Evolutionary conservation across 768 basidiomycete genomes (phyloP), one percentile per base, ranked within the genome.

Genomic region (Hortiboletus flavorubellus): DNA sequence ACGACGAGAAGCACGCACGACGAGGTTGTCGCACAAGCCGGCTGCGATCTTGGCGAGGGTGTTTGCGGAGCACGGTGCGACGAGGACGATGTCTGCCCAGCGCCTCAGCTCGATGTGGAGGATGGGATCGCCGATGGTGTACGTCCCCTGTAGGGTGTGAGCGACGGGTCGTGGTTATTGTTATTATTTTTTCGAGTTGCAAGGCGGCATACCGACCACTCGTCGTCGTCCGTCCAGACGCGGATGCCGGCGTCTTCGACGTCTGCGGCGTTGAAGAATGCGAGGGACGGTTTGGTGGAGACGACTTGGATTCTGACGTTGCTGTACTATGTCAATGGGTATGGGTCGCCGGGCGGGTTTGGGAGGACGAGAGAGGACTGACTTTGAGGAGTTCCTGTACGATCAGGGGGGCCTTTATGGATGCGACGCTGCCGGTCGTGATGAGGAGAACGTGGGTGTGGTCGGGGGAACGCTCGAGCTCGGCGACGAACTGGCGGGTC

Each of bases 21-120:
- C 86, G 43, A 97, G 83, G 66, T 98, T 96, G 66, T 98, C 96
- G 65, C 93, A 97, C 1, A 85, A 62, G 0, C 97, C 95, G 41
- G 84, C 79, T 0, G 93, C 89, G 50, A 99, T 88, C 73, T 98
- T 98, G 9, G 93, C 84, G 18, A 99, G 81, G 2, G 93, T 95
- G 70, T 97, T 98, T n/a, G 96, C 95, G 1, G 93, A 94, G 66
- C 94, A 98, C 0, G 97, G 97, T 0, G 93, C 93, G 46, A 99
- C 81, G 46, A 99, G 85, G 48, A 98, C 94, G 48, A 98, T 73
- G 65, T 99, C 94, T 43, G 96, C 94, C 97, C 97, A 98, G 52
- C 86, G 76, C 34, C 93, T 75, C 3, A 97, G 84, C 73, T 99
- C 94, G 53, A 98, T 98, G 71, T 99, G 97, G 29, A 98, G 78